These are phyloP conservation scores for Neocucurbitaria cava DNA, from an alignment of 2,329 filamentous ascomycete species.

Conservation along the genomic window DNA sequence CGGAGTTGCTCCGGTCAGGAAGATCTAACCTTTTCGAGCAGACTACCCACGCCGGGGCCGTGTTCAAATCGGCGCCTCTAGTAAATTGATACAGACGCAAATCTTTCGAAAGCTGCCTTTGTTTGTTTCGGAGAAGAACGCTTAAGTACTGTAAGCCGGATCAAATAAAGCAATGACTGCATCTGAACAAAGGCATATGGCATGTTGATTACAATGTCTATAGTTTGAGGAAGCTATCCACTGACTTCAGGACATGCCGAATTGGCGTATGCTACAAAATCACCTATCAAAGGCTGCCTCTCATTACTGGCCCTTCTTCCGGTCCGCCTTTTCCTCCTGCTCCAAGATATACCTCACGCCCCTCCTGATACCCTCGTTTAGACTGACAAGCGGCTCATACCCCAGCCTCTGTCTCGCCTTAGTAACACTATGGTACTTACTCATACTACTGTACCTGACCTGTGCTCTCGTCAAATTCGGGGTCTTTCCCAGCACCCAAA, in stretches of 20 bases:
- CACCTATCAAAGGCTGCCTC: background rate
- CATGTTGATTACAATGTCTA: background rate
- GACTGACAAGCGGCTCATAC: conserved; percentile 70
- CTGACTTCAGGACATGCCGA: background rate
- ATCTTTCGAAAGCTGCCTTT: background rate
- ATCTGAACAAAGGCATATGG: background rate
- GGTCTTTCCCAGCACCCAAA: conserved; percentile 53
- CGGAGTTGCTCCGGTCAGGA: background rate
- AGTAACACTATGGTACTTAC: conserved; percentile 76
- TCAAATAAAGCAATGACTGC: background rate
- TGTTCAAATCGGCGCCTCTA: too few relatives aligned
- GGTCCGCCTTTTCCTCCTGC: conserved; percentile 35
- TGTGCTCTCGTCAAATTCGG: conserved; percentile 56
- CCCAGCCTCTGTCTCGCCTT: conserved; percentile 76
- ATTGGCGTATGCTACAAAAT: background rate
- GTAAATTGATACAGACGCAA: background rate
- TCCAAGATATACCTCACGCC: conserved; percentile 53
- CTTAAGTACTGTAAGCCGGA: background rate
- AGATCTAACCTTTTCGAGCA: background rate
- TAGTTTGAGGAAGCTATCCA: background rate
- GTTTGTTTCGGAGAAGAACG: background rate
- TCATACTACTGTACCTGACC: conserved; percentile 74
- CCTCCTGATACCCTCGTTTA: conserved; percentile 67
- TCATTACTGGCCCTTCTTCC: conserved; percentile 46
- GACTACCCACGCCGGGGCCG: background rate